Evolutionary conservation across 192 early-diverging fungal genomes (phyloP).

Genomic region (Backusella liffmaniae): DNA sequence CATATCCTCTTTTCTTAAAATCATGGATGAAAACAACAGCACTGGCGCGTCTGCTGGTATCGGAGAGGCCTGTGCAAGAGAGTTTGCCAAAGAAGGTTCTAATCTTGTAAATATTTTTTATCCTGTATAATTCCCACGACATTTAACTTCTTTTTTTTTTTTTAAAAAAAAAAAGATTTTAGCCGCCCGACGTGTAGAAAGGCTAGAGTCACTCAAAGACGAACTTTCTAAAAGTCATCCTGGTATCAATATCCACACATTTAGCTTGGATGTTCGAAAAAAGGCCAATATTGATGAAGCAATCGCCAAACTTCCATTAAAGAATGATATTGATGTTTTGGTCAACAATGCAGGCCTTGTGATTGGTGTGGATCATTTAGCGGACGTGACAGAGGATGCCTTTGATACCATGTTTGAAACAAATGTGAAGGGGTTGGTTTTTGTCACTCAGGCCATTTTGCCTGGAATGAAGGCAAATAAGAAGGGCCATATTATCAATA

Average conservation of each 20-base stretch:
- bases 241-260: slow-evolving; percentile 51
- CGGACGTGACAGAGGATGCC: slow-evolving; percentile 53
- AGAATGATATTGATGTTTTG: slow-evolving; percentile 69
- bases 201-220: slow-evolving; percentile 55
- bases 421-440: slow-evolving; percentile 87
- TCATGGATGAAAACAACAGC: slow-evolving; percentile 18
- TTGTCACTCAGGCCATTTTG: slow-evolving; percentile 76
- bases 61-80: slow-evolving; percentile 61
- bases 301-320: slow-evolving; percentile 58
- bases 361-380: slow-evolving; percentile 72
- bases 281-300: slow-evolving; percentile 48
- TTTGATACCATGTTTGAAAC: slow-evolving; percentile 85
- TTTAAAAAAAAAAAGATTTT: slow-evolving; percentile 36
- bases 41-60: slow-evolving; percentile 76
- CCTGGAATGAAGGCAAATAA: slow-evolving; percentile 71
- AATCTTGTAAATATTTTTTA: slow-evolving; percentile 44
- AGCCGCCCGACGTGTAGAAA: slow-evolving; percentile 63
- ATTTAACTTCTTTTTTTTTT: not conserved
- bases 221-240: slow-evolving; percentile 50
- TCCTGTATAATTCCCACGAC: not conserved
- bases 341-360: slow-evolving; percentile 85
- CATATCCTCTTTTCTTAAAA: not conserved
- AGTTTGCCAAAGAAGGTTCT: slow-evolving; percentile 63
- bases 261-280: slow-evolving; percentile 73
- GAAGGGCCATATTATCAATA: slow-evolving; percentile 83